Percentiles rank a stretch among this genome's conserved stretches.
phyloP scores from a whole-genome alignment of 2,329 filamentous ascomycete species.

The Neospermospora avenae region DNA sequence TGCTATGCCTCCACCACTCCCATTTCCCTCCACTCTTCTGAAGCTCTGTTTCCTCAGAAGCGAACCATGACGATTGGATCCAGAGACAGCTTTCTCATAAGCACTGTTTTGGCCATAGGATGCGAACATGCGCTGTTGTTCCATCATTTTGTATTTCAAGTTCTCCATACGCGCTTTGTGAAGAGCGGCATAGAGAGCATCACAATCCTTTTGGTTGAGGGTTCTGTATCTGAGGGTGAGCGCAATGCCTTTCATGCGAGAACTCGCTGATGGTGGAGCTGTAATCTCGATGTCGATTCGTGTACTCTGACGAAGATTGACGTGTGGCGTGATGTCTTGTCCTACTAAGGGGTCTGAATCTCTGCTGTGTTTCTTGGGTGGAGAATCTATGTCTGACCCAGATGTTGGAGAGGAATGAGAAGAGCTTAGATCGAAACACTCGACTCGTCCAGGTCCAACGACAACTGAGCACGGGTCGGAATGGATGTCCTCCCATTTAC shows the following conservation, averaged over 20 bases:
- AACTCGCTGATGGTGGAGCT: slow-evolving; percentile 74
- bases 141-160: slow-evolving; percentile 73
- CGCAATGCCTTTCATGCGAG: slow-evolving; percentile 64
- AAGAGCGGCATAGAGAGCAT: slow-evolving; percentile 78
- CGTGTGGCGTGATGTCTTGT: slow-evolving; percentile 85
- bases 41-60: slow-evolving; percentile 46
- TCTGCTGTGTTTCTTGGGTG: slow-evolving; percentile 6
- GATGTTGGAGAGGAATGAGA: slow-evolving; percentile 35
- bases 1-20: too few species aligned
- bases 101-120: slow-evolving; percentile 57
- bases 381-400: slow-evolving; percentile 27
- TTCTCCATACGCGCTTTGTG: slow-evolving; percentile 90
- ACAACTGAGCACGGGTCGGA: slow-evolving; percentile 51
- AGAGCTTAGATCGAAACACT: slow-evolving; percentile 48
- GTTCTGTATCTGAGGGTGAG: slow-evolving; percentile 72
- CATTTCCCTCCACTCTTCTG: slow-evolving; percentile 51
- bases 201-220: slow-evolving; percentile 71
- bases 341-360: slow-evolving; percentile 42
- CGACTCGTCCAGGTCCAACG: slow-evolving; percentile 56
- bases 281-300: slow-evolving; percentile 91
- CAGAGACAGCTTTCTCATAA: slow-evolving; percentile 42
- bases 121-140: slow-evolving; percentile 54
- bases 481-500: slow-evolving; percentile 57
- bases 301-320: slow-evolving; percentile 86
- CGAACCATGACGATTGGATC: slow-evolving; percentile 46